phyloP scores from a whole-genome alignment of 2,329 filamentous ascomycete genomes.

The Penicillium expansum region DNA sequence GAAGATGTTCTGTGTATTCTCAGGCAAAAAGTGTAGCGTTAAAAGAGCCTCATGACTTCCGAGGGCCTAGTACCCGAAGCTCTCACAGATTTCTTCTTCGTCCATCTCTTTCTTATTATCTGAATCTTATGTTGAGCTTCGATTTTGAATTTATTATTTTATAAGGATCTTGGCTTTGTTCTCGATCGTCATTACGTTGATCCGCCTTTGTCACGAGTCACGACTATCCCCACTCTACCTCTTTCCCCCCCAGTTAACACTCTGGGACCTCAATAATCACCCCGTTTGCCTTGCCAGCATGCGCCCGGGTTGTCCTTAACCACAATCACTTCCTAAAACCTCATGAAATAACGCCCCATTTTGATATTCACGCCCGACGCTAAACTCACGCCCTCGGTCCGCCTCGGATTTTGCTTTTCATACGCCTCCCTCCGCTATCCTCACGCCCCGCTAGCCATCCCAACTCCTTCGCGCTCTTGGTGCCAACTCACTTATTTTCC shows the following conservation, averaged over 20 bases:
- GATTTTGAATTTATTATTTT: neutral
- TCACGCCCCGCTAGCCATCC: conserved; percentile 1
- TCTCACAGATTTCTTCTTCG: neutral
- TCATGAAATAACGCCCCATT: conserved; percentile 1
- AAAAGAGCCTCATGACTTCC: conserved; percentile 4
- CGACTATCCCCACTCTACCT: conserved; percentile 4
- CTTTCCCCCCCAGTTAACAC: conserved; percentile 5
- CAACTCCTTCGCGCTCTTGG: conserved; percentile 3
- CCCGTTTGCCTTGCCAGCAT: conserved; percentile 5
- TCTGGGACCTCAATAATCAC: conserved; percentile 5
- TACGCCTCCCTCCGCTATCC: neutral
- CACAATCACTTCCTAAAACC: neutral
- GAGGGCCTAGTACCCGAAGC: neutral
- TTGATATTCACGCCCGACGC: neutral
- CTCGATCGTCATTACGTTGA: conserved; percentile 8
- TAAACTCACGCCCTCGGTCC: neutral
- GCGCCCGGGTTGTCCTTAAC: conserved; percentile 1
- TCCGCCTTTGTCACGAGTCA: conserved; percentile 14
- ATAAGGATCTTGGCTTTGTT: conserved; percentile 1
- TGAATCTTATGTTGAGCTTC: neutral
- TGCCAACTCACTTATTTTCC: neutral
- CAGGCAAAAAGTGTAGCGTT: neutral
- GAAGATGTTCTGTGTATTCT: neutral
- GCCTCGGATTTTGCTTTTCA: neutral
- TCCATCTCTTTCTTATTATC: neutral